A percentile compares a stretch with the other conserved stretches of the same genome.
phyloP scores from a whole-genome alignment of 768 basidiomycete species.

The Termitomyces sp. region DNA sequence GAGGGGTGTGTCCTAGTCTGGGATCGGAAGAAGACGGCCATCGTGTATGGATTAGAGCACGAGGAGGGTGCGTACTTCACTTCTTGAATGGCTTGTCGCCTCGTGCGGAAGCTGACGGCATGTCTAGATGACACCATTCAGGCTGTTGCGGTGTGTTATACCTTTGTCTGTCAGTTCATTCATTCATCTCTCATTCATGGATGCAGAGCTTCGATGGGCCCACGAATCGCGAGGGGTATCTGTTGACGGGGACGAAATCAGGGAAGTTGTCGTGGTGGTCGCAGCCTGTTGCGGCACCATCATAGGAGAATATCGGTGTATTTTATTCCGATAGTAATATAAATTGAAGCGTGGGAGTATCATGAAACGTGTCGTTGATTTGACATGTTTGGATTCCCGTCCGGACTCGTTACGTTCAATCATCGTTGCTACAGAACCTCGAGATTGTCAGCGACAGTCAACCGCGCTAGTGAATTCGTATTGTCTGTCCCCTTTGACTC shows the following conservation, averaged over 20 bases:
- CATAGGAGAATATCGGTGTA: constrained; percentile 5
- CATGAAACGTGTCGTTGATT: constrained; percentile 23
- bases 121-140: constrained; percentile 33
- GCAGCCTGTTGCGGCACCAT: constrained; percentile 30
- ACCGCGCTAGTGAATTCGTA: constrained; percentile 21
- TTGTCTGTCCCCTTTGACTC: constrained; percentile 14
- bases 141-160: constrained; percentile 33
- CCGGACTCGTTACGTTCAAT: constrained; percentile 30
- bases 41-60: constrained; percentile 59
- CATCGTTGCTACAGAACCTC: constrained; percentile 40
- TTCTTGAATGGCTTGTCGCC: constrained; percentile 4
- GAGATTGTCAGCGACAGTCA: constrained; percentile 36
- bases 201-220: constrained; percentile 43
- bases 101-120: constrained; percentile 11
- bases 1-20: constrained; percentile 56
- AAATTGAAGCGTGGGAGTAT: constrained; percentile 13
- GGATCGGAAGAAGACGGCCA: constrained; percentile 48
- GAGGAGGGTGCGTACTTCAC: constrained; percentile 40
- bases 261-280: constrained; percentile 60
- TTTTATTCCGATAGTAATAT: background rate
- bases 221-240: constrained; percentile 31
- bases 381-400: constrained; percentile 28
- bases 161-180: background rate
- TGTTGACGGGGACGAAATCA: constrained; percentile 52
- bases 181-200: background rate